Conservation (phyloP, 352 stramenopile genomes). For the Pythium sp. region DNA sequence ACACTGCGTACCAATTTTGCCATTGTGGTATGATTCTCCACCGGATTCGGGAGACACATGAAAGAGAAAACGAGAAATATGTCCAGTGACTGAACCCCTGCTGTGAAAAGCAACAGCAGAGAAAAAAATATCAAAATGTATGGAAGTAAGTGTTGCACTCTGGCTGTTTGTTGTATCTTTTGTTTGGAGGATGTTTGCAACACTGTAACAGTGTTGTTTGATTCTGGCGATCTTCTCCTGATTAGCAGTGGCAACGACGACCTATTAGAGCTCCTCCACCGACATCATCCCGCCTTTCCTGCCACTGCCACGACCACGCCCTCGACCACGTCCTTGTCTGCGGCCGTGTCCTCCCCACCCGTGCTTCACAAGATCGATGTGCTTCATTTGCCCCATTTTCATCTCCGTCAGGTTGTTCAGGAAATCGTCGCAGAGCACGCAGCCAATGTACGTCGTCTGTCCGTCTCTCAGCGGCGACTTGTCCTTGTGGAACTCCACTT, state of each 20-base stretch:
- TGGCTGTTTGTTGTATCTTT: not conserved
- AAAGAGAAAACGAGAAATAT: slow-evolving; percentile 3
- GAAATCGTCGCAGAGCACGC: slow-evolving; percentile 46
- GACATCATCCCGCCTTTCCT: slow-evolving; percentile 24
- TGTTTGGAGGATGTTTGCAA: not conserved
- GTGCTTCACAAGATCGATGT: slow-evolving; percentile 30
- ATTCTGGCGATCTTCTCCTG: not conserved
- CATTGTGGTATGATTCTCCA: not conserved
- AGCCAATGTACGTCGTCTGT: slow-evolving; percentile 30
- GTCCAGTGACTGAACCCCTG: not conserved
- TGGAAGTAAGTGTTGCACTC: slow-evolving; percentile 6
- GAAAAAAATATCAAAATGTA: not conserved
- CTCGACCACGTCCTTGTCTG: slow-evolving; percentile 3
- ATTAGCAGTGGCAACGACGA: not conserved
- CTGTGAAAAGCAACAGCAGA: slow-evolving; percentile 4
- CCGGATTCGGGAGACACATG: not conserved
- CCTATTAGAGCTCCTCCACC: slow-evolving; percentile 27
- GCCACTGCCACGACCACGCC: not conserved
- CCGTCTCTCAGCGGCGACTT: slow-evolving; percentile 32
- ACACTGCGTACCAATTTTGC: slow-evolving; percentile 6
- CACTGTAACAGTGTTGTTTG: not conserved
- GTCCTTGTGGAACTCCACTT: slow-evolving; percentile 48
- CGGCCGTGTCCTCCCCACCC: slow-evolving; percentile 21
- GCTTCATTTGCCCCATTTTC: slow-evolving; percentile 35
- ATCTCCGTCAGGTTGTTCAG: slow-evolving; percentile 40